These are phyloP conservation scores for Phytophthora cactorum DNA, from an alignment of 352 stramenopile species.

Conservation along the genomic window DNA sequence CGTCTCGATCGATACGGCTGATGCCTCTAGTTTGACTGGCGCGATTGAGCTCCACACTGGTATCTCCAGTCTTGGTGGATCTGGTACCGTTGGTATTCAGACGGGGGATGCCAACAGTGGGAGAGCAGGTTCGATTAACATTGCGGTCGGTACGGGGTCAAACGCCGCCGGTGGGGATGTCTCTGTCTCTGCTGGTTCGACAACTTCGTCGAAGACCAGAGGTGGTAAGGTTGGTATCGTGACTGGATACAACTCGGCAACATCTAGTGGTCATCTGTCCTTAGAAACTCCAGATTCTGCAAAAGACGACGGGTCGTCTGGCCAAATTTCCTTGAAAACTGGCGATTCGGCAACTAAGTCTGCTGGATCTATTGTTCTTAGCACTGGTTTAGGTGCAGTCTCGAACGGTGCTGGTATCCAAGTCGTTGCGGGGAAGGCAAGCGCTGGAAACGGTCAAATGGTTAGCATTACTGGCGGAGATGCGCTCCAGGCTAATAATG, in stretches of 20 bases:
- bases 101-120: conserved; percentile 49
- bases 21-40: conserved; percentile 40
- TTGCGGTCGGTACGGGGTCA: conserved; percentile 50
- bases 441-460: conserved; percentile 38
- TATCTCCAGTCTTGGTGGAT: conserved; percentile 36
- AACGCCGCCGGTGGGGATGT: conserved; percentile 47
- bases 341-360: conserved; percentile 38
- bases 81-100: conserved; percentile 49
- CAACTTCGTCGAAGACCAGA: conserved; percentile 35
- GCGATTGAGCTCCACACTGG: conserved; percentile 43
- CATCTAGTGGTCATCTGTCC: conserved; percentile 49
- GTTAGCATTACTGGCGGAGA: conserved; percentile 50
- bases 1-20: conserved; percentile 45
- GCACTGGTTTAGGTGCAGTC: conserved; percentile 49
- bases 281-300: conserved; percentile 50
- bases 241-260: conserved; percentile 48
- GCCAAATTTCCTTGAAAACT: conserved; percentile 45
- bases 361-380: conserved; percentile 55
- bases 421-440: conserved; percentile 46
- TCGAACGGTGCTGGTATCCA: conserved; percentile 45
- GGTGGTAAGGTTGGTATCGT: conserved; percentile 50
- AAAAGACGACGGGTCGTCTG: conserved; percentile 42
- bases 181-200: conserved; percentile 47
- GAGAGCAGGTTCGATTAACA: conserved; percentile 48
- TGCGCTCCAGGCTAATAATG: conserved; percentile 43